phyloP scores from a whole-genome alignment of 768 basidiomycete genomes.

The Inosperma sp. region DNA sequence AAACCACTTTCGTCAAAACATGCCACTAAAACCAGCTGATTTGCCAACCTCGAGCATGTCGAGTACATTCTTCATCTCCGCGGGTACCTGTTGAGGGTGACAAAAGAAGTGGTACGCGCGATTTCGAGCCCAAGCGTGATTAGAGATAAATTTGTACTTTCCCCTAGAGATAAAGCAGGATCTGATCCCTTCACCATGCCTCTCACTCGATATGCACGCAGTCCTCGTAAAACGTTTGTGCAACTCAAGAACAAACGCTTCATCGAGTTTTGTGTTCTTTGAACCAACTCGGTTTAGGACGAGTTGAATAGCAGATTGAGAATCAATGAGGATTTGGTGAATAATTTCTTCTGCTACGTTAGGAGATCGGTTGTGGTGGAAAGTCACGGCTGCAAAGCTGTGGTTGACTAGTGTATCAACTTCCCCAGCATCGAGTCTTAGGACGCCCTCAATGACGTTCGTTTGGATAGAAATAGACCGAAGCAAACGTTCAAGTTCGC shows the following conservation, averaged over 20 bases:
- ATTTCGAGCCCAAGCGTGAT: too few species aligned
- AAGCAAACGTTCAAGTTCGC: too few species aligned
- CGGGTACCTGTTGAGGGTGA: too few species aligned
- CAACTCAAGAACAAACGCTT: not conserved
- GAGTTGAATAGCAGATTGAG: not conserved
- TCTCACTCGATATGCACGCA: not conserved
- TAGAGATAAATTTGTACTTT: too few species aligned
- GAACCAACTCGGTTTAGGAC: not conserved
- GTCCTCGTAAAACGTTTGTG: not conserved
- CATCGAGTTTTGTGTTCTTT: not conserved
- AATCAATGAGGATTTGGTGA: not conserved
- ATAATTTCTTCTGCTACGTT: not conserved
- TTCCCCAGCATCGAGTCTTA: too few species aligned
- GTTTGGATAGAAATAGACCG: too few species aligned
- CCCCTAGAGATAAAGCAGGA: too few species aligned
- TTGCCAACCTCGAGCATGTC: not conserved
- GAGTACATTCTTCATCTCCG: slow-evolving; percentile 1
- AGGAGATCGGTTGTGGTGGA: too few species aligned
- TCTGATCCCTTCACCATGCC: not conserved
- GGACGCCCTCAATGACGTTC: too few species aligned
- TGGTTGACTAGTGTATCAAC: too few species aligned
- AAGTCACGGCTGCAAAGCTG: too few species aligned
- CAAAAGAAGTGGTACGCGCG: too few species aligned
- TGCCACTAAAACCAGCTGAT: not conserved
- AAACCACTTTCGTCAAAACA: not conserved